Evolutionary conservation across 148 eudicot genomes (phyloP).

Genomic region (Arctostaphylos glauca): DNA sequence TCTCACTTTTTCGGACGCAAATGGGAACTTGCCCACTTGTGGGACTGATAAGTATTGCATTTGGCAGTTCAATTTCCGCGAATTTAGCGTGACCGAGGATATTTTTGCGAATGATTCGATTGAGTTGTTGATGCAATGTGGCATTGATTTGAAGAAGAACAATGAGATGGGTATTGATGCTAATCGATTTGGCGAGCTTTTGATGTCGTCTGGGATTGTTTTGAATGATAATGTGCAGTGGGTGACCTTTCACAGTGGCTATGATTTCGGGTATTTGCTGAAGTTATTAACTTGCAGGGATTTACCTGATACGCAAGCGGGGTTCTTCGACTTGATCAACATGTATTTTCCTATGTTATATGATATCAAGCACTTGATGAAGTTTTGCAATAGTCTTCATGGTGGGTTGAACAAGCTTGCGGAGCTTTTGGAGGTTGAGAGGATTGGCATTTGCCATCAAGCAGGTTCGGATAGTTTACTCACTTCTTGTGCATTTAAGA

Average conservation of each 20-base stretch:
- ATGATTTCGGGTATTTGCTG: slow-evolving; percentile 19
- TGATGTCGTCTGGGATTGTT: slow-evolving; percentile 18
- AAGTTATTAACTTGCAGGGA: slow-evolving; percentile 12
- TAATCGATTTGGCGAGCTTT: slow-evolving; percentile 14
- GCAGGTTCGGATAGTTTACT: slow-evolving; percentile 15
- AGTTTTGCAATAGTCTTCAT: slow-evolving; percentile 20
- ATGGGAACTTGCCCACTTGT: slow-evolving; percentile 22
- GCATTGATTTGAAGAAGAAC: slow-evolving; percentile 19
- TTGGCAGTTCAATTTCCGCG: slow-evolving; percentile 21
- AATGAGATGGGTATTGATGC: slow-evolving; percentile 21
- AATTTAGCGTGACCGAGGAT: slow-evolving; percentile 15
- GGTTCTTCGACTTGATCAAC: slow-evolving; percentile 19
- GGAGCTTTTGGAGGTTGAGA: slow-evolving; percentile 18
- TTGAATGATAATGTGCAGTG: slow-evolving; percentile 18
- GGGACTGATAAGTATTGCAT: slow-evolving; percentile 16
- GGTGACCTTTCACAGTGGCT: slow-evolving; percentile 17
- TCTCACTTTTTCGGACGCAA: slow-evolving; percentile 17
- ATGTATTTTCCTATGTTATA: slow-evolving; percentile 14
- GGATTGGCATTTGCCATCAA: slow-evolving; percentile 22
- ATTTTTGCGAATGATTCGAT: slow-evolving; percentile 18
- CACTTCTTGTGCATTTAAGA: slow-evolving; percentile 7
- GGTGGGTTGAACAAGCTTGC: slow-evolving; percentile 23
- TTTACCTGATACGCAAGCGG: slow-evolving; percentile 15
- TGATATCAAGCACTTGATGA: slow-evolving; percentile 21
- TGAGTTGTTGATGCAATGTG: slow-evolving; percentile 13